These are phyloP conservation scores for Hyaloscypha hepaticicola DNA, from an alignment of 495 filamentous ascomycete species.

Conservation along the genomic window DNA sequence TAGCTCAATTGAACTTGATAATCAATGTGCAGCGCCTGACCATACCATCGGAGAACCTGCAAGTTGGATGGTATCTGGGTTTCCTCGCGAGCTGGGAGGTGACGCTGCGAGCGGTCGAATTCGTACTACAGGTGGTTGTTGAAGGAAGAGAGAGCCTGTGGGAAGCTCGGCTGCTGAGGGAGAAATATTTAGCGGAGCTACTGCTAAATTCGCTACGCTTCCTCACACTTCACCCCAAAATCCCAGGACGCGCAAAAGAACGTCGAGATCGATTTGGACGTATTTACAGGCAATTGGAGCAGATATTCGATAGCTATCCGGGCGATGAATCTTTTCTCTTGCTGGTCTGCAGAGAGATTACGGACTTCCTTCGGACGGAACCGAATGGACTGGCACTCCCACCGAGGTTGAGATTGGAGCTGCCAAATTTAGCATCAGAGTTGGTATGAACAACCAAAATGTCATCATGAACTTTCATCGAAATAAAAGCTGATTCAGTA, in stretches of 20 bases:
- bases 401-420: constrained; percentile 29
- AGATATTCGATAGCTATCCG: constrained; percentile 38
- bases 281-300: constrained; percentile 36
- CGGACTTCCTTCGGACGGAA: constrained; percentile 33
- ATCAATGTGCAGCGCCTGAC: constrained; percentile 39
- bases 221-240: constrained; percentile 38
- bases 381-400: constrained; percentile 36
- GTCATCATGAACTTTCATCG: not conserved
- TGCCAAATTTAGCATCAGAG: constrained; percentile 37
- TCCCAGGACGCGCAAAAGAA: constrained; percentile 30
- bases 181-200: constrained; percentile 38
- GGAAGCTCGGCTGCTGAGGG: constrained; percentile 33
- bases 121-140: constrained; percentile 35
- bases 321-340: constrained; percentile 37
- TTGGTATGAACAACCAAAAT: constrained; percentile 27
- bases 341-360: constrained; percentile 37
- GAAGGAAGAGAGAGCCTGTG: constrained; percentile 38
- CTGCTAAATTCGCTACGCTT: constrained; percentile 38
- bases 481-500: not conserved
- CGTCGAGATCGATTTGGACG: constrained; percentile 39
- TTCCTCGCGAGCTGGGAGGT: constrained; percentile 41
- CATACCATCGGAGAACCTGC: constrained; percentile 34
- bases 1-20: constrained; percentile 33
- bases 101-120: constrained; percentile 37
- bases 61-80: constrained; percentile 38